These are phyloP conservation scores for Phytophthora nicotianae DNA, from an alignment of 352 stramenopile species.

Conservation along the genomic window DNA sequence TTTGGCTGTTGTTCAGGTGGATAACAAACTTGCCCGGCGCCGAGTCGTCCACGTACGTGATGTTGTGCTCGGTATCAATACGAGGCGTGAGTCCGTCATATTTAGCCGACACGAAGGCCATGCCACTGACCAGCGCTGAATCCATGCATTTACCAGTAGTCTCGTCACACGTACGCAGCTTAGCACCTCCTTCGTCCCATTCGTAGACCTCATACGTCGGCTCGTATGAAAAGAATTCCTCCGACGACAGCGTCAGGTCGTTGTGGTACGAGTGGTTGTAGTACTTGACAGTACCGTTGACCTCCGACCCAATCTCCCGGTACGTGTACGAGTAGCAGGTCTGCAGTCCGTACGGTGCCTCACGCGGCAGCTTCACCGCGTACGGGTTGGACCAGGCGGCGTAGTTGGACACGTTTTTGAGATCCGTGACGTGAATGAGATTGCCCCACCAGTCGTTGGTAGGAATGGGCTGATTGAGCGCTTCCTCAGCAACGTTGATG, in stretches of 20 bases:
- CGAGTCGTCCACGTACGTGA: constrained; percentile 47
- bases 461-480: constrained; percentile 60
- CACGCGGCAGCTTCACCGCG: constrained; percentile 54
- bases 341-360: constrained; percentile 56
- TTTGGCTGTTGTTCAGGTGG: constrained; percentile 70
- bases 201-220: constrained; percentile 67
- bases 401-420: constrained; percentile 50
- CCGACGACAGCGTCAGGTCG: constrained; percentile 66
- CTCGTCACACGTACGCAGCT: constrained; percentile 56
- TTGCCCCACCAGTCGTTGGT: constrained; percentile 89
- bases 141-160: constrained; percentile 52
- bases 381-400: constrained; percentile 75
- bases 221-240: constrained; percentile 53
- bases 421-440: constrained; percentile 58
- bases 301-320: constrained; percentile 42
- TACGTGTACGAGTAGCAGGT: constrained; percentile 70
- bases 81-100: constrained; percentile 62
- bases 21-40: constrained; percentile 60
- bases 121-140: constrained; percentile 63
- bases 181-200: constrained; percentile 68
- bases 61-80: constrained; percentile 54
- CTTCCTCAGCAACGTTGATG: constrained; percentile 60
- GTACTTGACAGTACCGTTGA: constrained; percentile 59
- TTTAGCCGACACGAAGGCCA: constrained; percentile 72
- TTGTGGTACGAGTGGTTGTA: constrained; percentile 70